A percentile compares a stretch with the other conserved stretches of the same genome.
phyloP scores from a whole-genome alignment of 83 land plant species.

The Isoetes engelmannii region DNA sequence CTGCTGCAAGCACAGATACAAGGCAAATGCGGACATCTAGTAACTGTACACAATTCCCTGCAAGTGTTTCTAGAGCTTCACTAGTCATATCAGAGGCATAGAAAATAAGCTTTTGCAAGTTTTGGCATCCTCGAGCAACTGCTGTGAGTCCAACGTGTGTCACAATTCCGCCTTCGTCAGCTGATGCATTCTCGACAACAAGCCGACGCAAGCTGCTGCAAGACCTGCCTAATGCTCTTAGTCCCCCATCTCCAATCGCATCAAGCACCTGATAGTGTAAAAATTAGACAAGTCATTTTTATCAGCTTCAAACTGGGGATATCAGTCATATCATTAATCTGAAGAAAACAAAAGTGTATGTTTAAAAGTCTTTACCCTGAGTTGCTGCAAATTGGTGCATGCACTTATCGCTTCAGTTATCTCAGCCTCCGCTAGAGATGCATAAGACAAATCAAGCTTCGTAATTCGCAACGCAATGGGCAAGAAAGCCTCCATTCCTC shows the following conservation, averaged over 20 bases:
- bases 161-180: constrained; percentile 18
- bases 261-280: constrained; percentile 16
- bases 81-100: constrained; percentile 24
- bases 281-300: not conserved
- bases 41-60: constrained; percentile 19
- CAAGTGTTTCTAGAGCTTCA: constrained; percentile 24
- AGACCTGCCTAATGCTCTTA: constrained; percentile 13
- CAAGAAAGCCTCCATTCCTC: constrained; percentile 16
- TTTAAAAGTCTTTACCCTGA: constrained; percentile 13
- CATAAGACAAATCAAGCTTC: constrained; percentile 19
- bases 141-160: constrained; percentile 22
- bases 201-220: constrained; percentile 19
- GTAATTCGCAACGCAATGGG: constrained; percentile 19
- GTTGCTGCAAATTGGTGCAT: constrained; percentile 21
- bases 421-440: constrained; percentile 14
- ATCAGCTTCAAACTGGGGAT: not conserved
- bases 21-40: constrained; percentile 24
- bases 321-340: not conserved
- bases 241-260: constrained; percentile 18
- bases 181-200: constrained; percentile 18
- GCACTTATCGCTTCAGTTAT: constrained; percentile 12
- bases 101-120: constrained; percentile 17
- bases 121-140: constrained; percentile 20
- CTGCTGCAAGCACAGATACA: not conserved
- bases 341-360: not conserved